Conservation (phyloP, 768 basidiomycete genomes). For the Podaxis mareebaensis region DNA sequence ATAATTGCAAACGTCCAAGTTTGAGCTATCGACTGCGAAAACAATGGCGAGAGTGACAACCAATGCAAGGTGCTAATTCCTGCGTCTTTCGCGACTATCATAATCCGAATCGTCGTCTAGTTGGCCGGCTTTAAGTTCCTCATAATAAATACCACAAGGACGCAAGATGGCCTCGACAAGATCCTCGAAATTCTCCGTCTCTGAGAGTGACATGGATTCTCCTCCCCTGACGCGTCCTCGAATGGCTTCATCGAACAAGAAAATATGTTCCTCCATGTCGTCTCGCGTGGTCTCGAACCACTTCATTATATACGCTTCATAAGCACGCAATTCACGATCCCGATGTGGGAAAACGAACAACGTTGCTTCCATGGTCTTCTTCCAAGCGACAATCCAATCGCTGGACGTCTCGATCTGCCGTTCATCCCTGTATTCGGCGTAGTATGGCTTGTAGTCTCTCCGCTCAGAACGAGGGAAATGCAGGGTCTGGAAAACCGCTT, state of each 20-base stretch:
- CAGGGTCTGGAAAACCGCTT: slow-evolving; percentile 24
- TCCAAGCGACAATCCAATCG: slow-evolving; percentile 30
- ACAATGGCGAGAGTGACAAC: too few species aligned
- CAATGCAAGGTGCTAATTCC: too few species aligned
- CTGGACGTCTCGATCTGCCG: slow-evolving; percentile 7
- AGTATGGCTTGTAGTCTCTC: slow-evolving; percentile 22
- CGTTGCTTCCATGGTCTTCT: slow-evolving; percentile 18
- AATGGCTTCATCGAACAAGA: slow-evolving; percentile 29
- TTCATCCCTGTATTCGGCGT: slow-evolving; percentile 9
- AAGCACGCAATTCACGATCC: slow-evolving; percentile 25
- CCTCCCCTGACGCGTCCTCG: slow-evolving; percentile 23
- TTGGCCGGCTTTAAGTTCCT: background rate
- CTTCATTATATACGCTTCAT: slow-evolving; percentile 25
- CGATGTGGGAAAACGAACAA: slow-evolving; percentile 29
- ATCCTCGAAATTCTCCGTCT: background rate
- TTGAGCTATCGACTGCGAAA: too few species aligned
- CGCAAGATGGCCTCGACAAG: background rate
- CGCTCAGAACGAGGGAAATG: slow-evolving; percentile 18
- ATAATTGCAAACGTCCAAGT: too few species aligned
- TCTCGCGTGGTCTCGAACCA: too few species aligned
- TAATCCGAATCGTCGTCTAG: too few species aligned
- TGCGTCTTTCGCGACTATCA: too few species aligned
- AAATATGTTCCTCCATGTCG: too few species aligned
- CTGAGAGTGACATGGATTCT: background rate
- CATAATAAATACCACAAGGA: background rate